Evolutionary conservation across 148 eudicot species (phyloP), one percentile per base, ranked within the genome.

Genomic region (Nepenthes mirabilis): DNA sequence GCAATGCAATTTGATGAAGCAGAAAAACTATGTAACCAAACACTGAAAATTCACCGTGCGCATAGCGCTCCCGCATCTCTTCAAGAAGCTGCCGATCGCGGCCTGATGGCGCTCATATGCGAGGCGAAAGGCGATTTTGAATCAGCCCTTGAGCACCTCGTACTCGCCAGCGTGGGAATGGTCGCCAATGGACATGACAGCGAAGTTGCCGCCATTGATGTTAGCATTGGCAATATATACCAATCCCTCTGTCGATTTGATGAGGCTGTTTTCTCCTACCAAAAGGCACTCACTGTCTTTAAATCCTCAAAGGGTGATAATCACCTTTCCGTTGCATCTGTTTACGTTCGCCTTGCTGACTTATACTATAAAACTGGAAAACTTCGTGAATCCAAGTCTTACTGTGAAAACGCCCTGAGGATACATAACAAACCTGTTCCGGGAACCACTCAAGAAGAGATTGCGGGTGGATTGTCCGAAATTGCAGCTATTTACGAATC

Each of bases 1-100:
- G 91, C 95, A 33, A 88, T 93, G 96, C 99, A 93, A 62, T 93
- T 93, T 63, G 95, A 89, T 45, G 99, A 93, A 58, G 99, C 99
- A 40, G 96, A 93, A 64, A 79, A 68, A 52, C 62, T 93, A 47
- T 82, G 85, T 76, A 80, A 93, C 70, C 85, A 75, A 72, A 86
- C 99, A 50, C 86, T 93, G 52, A 96, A 93, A 71, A 93, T 89
- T 64, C 99, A 93, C 43, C 88, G 95, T 6, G 87, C 73, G 57
- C 95, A 93, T 73, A 86, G 96, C 62, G 69, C 95, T 51, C 96
- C 99, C 4, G 96, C 99, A 11, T 93, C 99, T 55, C 85, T 93
- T 5, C 95, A 93, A 65, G 99, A 93, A 78, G 96, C 96, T 34
- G 96, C 96, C 57, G 99, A 93, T 64, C 91, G 99, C n/a, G 79